These are phyloP conservation scores for Fusarium austroafricanum DNA, from an alignment of 2,329 filamentous ascomycete species.

Conservation along the genomic window DNA sequence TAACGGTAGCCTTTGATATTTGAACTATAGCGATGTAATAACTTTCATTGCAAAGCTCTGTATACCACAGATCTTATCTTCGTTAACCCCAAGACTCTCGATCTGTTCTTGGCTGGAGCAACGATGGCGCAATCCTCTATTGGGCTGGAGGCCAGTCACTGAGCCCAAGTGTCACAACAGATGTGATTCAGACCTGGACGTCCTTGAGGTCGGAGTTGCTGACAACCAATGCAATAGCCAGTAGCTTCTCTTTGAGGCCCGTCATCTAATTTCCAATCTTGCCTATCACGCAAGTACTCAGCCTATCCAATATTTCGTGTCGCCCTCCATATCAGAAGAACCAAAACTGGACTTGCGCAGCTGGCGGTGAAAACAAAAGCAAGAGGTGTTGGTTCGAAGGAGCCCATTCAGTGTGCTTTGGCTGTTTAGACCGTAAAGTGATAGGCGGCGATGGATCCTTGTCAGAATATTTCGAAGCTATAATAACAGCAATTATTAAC, in stretches of 20 bases:
- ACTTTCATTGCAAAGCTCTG: not conserved
- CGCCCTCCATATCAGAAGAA: constrained; percentile 2
- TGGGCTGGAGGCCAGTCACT: not conserved
- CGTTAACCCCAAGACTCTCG: not conserved
- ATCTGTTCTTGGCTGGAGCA: not conserved
- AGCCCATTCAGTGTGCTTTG: constrained; percentile 3
- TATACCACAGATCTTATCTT: not conserved
- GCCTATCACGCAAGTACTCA: not conserved
- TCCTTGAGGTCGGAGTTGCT: constrained; percentile 1
- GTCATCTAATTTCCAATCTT: constrained; percentile 15
- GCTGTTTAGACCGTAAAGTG: not conserved
- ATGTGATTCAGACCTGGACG: not conserved
- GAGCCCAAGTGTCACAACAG: not conserved
- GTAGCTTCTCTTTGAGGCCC: constrained; percentile 28
- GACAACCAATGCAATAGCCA: constrained; percentile 11
- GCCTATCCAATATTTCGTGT: constrained; percentile 7
- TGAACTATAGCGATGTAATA: not conserved
- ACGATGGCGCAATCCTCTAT: not conserved
- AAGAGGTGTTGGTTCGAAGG: not conserved
- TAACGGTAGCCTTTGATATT: not conserved
- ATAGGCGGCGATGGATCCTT: not conserved
- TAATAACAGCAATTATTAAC: not conserved
- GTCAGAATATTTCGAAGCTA: not conserved
- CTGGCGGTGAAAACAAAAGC: constrained; percentile 1
- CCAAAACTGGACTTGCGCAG: not conserved